These are phyloP conservation scores for Xanthoceras sorbifolium DNA, from an alignment of 345 rosid species.

Conservation along the genomic window DNA sequence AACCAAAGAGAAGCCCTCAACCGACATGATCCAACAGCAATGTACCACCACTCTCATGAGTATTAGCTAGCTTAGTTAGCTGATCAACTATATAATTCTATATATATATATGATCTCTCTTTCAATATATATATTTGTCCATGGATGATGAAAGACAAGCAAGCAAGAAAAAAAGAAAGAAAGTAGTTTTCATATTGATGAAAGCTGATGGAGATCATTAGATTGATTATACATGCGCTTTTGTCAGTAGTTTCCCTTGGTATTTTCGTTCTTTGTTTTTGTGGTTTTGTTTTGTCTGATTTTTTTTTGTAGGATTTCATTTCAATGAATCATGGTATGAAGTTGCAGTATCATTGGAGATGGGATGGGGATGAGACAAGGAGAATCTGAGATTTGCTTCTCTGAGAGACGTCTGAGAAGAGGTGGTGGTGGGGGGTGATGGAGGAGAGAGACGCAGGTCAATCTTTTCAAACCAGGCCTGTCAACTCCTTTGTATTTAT, in stretches of 20 bases:
- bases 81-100: conserved; percentile 13
- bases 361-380: conserved; percentile 43
- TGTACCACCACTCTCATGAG: conserved; percentile 76
- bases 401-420: background rate
- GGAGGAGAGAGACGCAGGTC: conserved; percentile 49
- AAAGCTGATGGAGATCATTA: conserved; percentile 30
- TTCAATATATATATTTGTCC: conserved; percentile 5
- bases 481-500: conserved; percentile 60
- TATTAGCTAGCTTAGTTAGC: conserved; percentile 41
- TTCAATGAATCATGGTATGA: conserved; percentile 36
- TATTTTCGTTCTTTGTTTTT: conserved; percentile 3
- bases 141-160: conserved; percentile 27
- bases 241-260: conserved; percentile 14
- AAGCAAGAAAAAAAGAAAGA: conserved; percentile 12
- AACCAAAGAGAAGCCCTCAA: conserved; percentile 58
- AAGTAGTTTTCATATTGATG: conserved; percentile 22
- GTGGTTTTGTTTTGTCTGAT: background rate
- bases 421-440: background rate
- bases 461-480: conserved; percentile 61
- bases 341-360: conserved; percentile 41
- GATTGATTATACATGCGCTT: conserved; percentile 23
- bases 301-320: conserved; percentile 44
- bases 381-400: conserved; percentile 50
- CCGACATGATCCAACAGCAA: conserved; percentile 69
- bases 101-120: conserved; percentile 19